A percentile compares a stretch with the other conserved stretches of the same genome.
Conservation (phyloP, 2,329 filamentous ascomycete species). For the Ustulina deusta region DNA sequence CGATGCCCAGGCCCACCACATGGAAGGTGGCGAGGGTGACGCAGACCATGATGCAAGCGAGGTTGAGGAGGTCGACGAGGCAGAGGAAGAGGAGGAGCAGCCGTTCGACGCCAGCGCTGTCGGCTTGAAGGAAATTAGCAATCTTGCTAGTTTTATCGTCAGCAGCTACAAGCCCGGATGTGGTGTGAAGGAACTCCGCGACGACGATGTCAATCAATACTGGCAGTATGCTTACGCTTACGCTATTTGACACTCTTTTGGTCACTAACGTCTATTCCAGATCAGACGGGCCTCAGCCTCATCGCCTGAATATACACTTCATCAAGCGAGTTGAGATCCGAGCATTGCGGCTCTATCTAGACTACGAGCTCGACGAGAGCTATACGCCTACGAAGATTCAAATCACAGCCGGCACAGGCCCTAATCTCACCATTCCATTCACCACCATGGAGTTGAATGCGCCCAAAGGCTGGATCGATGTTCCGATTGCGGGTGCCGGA, state of each 20-base stretch:
- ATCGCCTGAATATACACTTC: conserved; percentile 86
- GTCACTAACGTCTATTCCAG: conserved; percentile 52
- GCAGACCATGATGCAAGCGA: conserved; percentile 50
- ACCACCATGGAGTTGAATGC: conserved; percentile 81
- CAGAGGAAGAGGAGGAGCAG: conserved; percentile 55
- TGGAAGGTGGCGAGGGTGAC: conserved; percentile 49
- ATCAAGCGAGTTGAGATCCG: conserved; percentile 84
- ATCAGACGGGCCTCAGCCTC: conserved; percentile 86
- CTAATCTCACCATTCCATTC: conserved; percentile 92
- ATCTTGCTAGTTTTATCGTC: conserved; percentile 84
- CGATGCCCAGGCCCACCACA: conserved; percentile 43
- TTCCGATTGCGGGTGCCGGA: conserved; percentile 70
- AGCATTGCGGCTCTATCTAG: conserved; percentile 84
- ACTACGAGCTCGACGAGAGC: conserved; percentile 92
- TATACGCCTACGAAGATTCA: conserved; percentile 96
- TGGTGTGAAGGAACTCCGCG: conserved; percentile 79
- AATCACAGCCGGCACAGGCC: conserved; percentile 88
- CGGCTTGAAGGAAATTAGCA: conserved; percentile 84
- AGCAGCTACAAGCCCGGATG: conserved; percentile 85
- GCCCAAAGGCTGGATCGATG: conserved; percentile 91
- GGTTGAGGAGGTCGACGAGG: conserved; percentile 53
- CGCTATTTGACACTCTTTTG: neutral
- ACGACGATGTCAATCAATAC: conserved; percentile 77
- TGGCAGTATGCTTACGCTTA: conserved; percentile 75
- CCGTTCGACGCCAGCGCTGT: conserved; percentile 65